Evolutionary conservation across 2,329 filamentous ascomycete species (phyloP).

Genomic region (Cephalotrichum gorgonifer): DNA sequence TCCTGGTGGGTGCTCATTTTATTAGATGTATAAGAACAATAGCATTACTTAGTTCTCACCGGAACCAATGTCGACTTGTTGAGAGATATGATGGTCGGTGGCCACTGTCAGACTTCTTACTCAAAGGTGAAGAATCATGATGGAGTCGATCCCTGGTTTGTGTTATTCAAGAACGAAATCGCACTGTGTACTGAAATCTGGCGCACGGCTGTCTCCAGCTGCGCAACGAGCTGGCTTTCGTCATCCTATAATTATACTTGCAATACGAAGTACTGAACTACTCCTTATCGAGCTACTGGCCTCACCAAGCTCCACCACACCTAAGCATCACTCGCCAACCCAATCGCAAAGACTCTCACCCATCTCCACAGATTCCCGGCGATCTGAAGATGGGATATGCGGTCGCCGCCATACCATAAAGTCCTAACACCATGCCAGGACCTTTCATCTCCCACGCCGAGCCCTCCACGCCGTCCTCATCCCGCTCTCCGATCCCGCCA

Average conservation of each 20-base stretch:
- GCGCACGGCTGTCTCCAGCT: not conserved
- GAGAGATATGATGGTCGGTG: too few species aligned
- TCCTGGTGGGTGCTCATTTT: not conserved
- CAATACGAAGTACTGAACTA: too few species aligned
- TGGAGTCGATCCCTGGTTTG: not conserved
- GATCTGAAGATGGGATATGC: slow-evolving; percentile 3
- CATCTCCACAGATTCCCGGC: not conserved
- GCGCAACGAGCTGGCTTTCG: not conserved
- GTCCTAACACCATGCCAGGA: slow-evolving; percentile 29
- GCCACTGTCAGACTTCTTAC: too few species aligned
- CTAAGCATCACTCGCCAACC: not conserved
- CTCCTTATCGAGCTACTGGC: too few species aligned
- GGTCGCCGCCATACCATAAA: not conserved
- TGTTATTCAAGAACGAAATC: not conserved
- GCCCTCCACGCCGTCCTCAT: slow-evolving; percentile 24
- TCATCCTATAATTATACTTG: too few species aligned
- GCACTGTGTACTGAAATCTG: not conserved
- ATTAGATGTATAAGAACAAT: not conserved
- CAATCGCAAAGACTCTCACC: not conserved
- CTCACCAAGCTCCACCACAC: not conserved
- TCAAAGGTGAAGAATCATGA: not conserved
- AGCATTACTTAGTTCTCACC: not conserved
- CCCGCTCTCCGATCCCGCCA: slow-evolving; percentile 14
- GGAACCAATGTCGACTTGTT: not conserved
- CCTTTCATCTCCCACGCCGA: slow-evolving; percentile 21